Evolutionary conservation across 257 asterid genomes (phyloP).

Genomic region (Coffea canephora): DNA sequence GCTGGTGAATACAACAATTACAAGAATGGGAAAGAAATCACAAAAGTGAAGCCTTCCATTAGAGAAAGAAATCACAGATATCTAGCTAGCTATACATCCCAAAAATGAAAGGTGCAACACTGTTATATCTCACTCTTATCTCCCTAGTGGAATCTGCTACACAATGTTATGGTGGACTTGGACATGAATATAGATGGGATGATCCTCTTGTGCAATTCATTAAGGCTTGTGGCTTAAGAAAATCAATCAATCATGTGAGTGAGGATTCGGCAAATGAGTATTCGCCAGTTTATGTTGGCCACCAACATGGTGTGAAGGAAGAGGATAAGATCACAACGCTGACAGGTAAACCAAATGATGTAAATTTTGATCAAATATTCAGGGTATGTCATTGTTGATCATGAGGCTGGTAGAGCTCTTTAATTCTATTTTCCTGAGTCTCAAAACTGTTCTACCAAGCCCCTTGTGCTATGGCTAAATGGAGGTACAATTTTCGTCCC

Average conservation of each 20-base stretch:
- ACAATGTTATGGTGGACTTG: constrained; percentile 34
- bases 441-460: constrained; percentile 13
- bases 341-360: constrained; percentile 43
- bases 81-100: too few relatives aligned
- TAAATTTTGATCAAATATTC: constrained; percentile 36
- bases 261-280: neutral
- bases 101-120: constrained; percentile 29
- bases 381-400: constrained; percentile 36
- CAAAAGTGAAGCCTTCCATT: too few relatives aligned
- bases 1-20: too few relatives aligned
- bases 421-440: constrained; percentile 38
- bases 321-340: constrained; percentile 23
- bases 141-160: constrained; percentile 23
- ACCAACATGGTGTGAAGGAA: constrained; percentile 30
- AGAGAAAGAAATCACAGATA: too few relatives aligned
- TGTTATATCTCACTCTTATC: constrained; percentile 20
- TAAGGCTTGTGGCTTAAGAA: neutral
- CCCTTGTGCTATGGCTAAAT: constrained; percentile 38
- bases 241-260: neutral
- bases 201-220: constrained; percentile 6
- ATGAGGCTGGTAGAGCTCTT: constrained; percentile 30
- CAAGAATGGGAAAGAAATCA: too few relatives aligned
- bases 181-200: neutral
- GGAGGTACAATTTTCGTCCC: constrained; percentile 23
- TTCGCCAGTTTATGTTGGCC: constrained; percentile 18